These are phyloP conservation scores for Tephrocybe sp. DNA, from an alignment of 768 basidiomycete genomes.

Conservation along the genomic window DNA sequence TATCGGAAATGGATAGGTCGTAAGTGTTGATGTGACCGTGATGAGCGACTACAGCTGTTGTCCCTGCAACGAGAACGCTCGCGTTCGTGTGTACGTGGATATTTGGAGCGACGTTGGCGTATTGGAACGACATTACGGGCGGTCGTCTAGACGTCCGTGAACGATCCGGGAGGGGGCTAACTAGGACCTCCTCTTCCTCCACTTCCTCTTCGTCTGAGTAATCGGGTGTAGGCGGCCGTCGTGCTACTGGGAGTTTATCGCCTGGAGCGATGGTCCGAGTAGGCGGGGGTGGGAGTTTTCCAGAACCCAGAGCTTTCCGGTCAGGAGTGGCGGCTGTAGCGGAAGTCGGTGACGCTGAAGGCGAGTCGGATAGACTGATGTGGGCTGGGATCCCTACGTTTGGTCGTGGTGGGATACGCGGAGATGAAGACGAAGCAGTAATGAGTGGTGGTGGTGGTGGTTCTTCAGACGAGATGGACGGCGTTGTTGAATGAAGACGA, in stretches of 20 bases:
- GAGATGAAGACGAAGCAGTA: too few relatives aligned
- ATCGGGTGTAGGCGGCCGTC: constrained; percentile 39
- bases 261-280: constrained; percentile 69
- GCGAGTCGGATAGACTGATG: too few relatives aligned
- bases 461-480: too few relatives aligned
- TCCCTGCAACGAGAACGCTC: constrained; percentile 55
- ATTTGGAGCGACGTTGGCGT: constrained; percentile 40
- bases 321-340: too few relatives aligned
- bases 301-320: constrained; percentile 37
- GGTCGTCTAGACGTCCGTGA: constrained; percentile 63
- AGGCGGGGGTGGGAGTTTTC: constrained; percentile 66
- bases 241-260: constrained; percentile 65
- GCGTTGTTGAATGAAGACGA: too few relatives aligned
- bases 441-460: too few relatives aligned
- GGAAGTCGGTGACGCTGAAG: constrained; percentile 16
- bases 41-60: constrained; percentile 53
- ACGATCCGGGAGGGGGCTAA: constrained; percentile 64
- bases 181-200: constrained; percentile 54
- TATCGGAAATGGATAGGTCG: constrained; percentile 48
- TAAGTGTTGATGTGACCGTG: constrained; percentile 62
- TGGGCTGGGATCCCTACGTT: too few relatives aligned
- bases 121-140: constrained; percentile 38
- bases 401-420: too few relatives aligned
- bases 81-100: constrained; percentile 60
- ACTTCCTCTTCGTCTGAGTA: constrained; percentile 54